Evolutionary conservation across 441 rosid genomes (phyloP).

Genomic region (Syzygium malaccense): DNA sequence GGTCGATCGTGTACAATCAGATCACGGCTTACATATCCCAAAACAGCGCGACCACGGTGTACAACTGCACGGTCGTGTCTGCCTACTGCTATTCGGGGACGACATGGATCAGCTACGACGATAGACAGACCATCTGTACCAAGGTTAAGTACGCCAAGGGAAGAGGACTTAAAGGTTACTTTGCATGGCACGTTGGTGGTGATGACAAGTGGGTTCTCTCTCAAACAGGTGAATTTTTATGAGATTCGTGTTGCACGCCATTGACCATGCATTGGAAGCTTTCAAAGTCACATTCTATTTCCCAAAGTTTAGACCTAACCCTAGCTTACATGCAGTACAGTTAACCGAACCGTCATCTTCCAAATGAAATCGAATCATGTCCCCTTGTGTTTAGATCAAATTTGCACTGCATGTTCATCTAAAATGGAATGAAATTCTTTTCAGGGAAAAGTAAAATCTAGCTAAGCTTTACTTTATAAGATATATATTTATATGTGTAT

Average conservation of each 20-base stretch:
- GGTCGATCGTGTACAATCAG: not conserved
- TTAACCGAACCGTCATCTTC: not conserved
- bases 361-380: not conserved
- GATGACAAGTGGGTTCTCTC: slow-evolving; percentile 31
- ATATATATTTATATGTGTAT: not conserved
- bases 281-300: not conserved
- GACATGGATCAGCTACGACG: slow-evolving; percentile 48
- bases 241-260: not conserved
- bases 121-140: slow-evolving; percentile 24
- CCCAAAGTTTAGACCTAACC: not conserved
- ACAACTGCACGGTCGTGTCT: slow-evolving; percentile 29
- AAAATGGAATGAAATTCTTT: not conserved
- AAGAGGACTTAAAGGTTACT: slow-evolving; percentile 39
- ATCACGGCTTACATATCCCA: slow-evolving; percentile 16
- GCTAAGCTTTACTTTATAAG: not conserved
- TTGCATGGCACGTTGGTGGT: slow-evolving; percentile 34
- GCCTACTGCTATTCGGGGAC: slow-evolving; percentile 32
- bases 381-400: not conserved
- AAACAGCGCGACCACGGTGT: slow-evolving; percentile 11
- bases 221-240: slow-evolving; percentile 14
- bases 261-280: not conserved
- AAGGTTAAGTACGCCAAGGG: slow-evolving; percentile 31
- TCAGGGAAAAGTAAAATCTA: not conserved
- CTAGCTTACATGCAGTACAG: not conserved
- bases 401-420: not conserved